phyloP scores from a whole-genome alignment of 441 rosid species.

The Gossypium lobatum region DNA sequence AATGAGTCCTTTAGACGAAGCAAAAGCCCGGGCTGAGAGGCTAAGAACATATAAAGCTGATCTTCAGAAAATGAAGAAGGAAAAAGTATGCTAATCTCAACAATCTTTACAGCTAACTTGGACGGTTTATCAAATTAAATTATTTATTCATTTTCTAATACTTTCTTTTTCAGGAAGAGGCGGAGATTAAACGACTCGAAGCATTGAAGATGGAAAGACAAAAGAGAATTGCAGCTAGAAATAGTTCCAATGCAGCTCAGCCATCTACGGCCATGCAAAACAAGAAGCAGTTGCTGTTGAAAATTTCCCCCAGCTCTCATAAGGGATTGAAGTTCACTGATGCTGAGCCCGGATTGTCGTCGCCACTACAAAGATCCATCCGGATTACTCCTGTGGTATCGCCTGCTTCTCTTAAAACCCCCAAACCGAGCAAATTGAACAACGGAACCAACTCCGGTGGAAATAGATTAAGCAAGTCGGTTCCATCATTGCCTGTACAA shows the following conservation, averaged over 20 bases:
- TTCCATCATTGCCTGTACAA: constrained; percentile 58
- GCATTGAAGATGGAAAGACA: constrained; percentile 83
- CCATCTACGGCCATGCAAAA: constrained; percentile 36
- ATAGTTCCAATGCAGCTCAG: constrained; percentile 45
- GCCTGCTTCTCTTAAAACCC: constrained; percentile 37
- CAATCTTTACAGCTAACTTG: neutral
- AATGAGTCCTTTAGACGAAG: constrained; percentile 34
- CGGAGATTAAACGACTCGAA: constrained; percentile 68
- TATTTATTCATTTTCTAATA: constrained; percentile 1
- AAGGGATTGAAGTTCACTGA: constrained; percentile 83
- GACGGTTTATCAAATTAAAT: constrained; percentile 2
- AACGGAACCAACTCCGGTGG: constrained; percentile 46
- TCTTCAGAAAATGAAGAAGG: constrained; percentile 8
- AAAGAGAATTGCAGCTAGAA: constrained; percentile 85
- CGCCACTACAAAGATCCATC: constrained; percentile 60
- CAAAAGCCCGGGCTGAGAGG: constrained; percentile 49
- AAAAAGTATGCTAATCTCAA: constrained; percentile 1
- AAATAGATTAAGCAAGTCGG: constrained; percentile 55
- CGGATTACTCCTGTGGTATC: constrained; percentile 50
- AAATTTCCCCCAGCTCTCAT: constrained; percentile 61
- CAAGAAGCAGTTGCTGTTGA: constrained; percentile 48
- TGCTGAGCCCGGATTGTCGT: constrained; percentile 65
- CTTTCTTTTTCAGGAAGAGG: constrained; percentile 60
- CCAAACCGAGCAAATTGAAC: constrained; percentile 53
- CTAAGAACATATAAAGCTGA: constrained; percentile 2